Evolutionary conservation across 768 basidiomycete species (phyloP), one percentile per base, ranked within the genome.

Genomic region (Naematelia aurantialba): DNA sequence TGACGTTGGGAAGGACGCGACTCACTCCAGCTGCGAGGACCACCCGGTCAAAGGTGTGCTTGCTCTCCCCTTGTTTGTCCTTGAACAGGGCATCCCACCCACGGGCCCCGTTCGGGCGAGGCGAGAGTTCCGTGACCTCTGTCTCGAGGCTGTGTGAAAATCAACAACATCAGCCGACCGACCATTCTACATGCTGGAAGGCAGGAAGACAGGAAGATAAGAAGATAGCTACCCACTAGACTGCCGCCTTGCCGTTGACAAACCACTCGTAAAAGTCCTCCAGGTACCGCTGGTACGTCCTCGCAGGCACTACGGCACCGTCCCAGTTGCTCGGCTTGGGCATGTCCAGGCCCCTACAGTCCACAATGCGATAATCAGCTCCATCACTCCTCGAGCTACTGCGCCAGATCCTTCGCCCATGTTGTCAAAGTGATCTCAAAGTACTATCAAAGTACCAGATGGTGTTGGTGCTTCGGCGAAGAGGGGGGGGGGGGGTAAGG

Each of bases 221-320:
- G 45, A 5, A 46, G 45, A n/a, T 46, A 5, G 14, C 19, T 46
- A 58, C 50, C 21, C 19, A 59, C 58, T 45, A 24, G 0, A 52
- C 29, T 27, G 52, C 50, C 42, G 30, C 51, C 10, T 53, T 12
- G 4, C 14, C 58, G n/a, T 52, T 34, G 10, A 59, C 17, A 22
- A 59, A 59, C 24, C 52, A 34, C 26, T 59, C 49, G 45, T 59
- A 53, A 22, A 59, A 59, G 19, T 59, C 58, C 39, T 59, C 58
- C 14, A 59, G 30, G 45, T 59, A 59, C 4, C 58, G 39, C n/a
- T 29, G 50, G 47, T 59, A 59, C 8, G 58, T 53, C 30, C 58
- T 45, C 19, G 52, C 58, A 3, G 58, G 58, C 5, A 59, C 58
- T 21, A 59, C 50, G 14, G 50, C 42, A 14, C 58, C 58, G 12